These are phyloP conservation scores for Debaryomycetaceae sp. DNA, from an alignment of 1,139 yeast species.

Conservation along the genomic window DNA sequence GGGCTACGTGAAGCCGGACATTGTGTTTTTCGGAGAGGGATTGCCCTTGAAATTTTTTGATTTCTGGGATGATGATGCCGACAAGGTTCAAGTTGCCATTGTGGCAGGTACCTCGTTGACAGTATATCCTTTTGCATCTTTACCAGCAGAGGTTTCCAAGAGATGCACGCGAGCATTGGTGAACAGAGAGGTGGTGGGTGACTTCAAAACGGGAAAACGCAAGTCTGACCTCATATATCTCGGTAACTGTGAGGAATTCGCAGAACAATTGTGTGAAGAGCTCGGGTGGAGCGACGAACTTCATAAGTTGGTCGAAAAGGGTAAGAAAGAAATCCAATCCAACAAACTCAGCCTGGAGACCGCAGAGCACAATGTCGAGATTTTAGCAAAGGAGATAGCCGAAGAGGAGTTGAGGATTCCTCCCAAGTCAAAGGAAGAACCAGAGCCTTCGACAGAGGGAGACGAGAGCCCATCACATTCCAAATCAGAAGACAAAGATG, in stretches of 20 bases:
- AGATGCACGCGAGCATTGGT: constrained; percentile 59
- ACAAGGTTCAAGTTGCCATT: constrained; percentile 65
- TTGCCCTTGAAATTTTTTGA: constrained; percentile 69
- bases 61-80: constrained; percentile 61
- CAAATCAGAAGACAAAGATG: not conserved
- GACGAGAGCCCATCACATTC: not conserved
- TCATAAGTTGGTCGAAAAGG: constrained; percentile 24
- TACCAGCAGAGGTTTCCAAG: constrained; percentile 62
- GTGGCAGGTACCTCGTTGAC: constrained; percentile 92
- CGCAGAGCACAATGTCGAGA: not conserved
- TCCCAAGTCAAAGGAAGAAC: constrained; percentile 6
- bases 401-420: constrained; percentile 5
- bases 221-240: constrained; percentile 56
- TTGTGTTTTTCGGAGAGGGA: constrained; percentile 89
- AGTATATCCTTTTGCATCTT: constrained; percentile 83
- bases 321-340: constrained; percentile 8
- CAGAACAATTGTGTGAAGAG: constrained; percentile 46
- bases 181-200: constrained; percentile 78
- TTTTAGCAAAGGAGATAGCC: not conserved
- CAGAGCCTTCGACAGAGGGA: not conserved
- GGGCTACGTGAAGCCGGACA: constrained; percentile 87
- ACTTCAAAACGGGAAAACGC: constrained; percentile 48
- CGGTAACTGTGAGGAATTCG: constrained; percentile 64
- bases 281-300: constrained; percentile 67
- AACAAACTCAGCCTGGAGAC: not conserved